phyloP scores from a whole-genome alignment of 2,329 filamentous ascomycete genomes.

The Hypocrella siamensis region DNA sequence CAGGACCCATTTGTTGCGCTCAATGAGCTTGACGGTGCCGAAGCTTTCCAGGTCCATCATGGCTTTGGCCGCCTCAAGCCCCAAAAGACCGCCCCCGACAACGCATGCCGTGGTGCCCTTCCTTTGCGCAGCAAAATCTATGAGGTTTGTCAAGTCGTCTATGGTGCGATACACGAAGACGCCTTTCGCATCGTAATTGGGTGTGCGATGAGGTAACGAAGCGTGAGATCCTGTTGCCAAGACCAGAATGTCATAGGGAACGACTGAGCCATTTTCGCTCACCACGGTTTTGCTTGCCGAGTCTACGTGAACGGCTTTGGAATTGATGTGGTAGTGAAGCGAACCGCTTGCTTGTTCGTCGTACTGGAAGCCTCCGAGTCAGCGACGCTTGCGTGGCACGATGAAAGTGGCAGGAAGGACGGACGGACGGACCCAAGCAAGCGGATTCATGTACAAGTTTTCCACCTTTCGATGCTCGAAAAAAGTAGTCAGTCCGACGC shows the following conservation, averaged over 20 bases:
- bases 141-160: slow-evolving; percentile 62
- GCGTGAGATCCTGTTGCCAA: slow-evolving; percentile 80
- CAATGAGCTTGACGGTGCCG: slow-evolving; percentile 59
- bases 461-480: slow-evolving; percentile 77
- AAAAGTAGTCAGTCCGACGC: slow-evolving; percentile 77
- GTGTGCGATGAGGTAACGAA: slow-evolving; percentile 53
- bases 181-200: slow-evolving; percentile 63
- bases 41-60: slow-evolving; percentile 76
- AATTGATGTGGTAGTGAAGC: slow-evolving; percentile 62
- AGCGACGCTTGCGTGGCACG: not conserved
- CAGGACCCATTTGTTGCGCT: slow-evolving; percentile 70
- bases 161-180: slow-evolving; percentile 87
- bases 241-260: slow-evolving; percentile 67
- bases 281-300: slow-evolving; percentile 47
- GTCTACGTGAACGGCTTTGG: slow-evolving; percentile 50
- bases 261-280: slow-evolving; percentile 52
- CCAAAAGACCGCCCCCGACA: slow-evolving; percentile 71
- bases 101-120: slow-evolving; percentile 58
- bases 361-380: slow-evolving; percentile 33
- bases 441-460: slow-evolving; percentile 74
- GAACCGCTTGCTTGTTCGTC: slow-evolving; percentile 48
- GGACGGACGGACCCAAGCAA: slow-evolving; percentile 50
- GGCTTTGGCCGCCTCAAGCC: slow-evolving; percentile 78
- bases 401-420: not conserved
- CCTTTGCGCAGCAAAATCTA: slow-evolving; percentile 51